A percentile compares a stretch with the other conserved stretches of the same genome.
Evolutionary conservation across 345 rosid genomes (phyloP).

Genomic region (Psidium guajava): DNA sequence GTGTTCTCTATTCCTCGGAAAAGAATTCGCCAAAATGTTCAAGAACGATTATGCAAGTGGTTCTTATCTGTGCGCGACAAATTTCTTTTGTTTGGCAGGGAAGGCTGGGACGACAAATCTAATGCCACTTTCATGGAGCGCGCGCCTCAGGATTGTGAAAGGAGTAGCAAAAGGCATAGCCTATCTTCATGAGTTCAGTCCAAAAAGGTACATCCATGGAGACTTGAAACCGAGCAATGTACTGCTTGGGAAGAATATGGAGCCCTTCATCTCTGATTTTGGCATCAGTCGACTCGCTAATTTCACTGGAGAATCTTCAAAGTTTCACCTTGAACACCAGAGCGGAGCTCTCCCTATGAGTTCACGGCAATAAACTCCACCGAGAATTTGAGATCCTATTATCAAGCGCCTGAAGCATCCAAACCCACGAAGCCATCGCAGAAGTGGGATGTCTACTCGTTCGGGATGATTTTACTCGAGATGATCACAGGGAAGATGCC

Average conservation of each 20-base stretch:
- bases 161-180: constrained; percentile 73
- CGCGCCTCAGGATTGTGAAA: constrained; percentile 51
- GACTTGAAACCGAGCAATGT: constrained; percentile 68
- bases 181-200: constrained; percentile 68
- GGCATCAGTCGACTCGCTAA: constrained; percentile 63
- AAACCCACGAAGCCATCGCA: constrained; percentile 71
- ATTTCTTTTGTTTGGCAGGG: constrained; percentile 22
- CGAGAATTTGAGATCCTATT: constrained; percentile 26
- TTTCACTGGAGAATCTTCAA: constrained; percentile 29
- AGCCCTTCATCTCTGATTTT: constrained; percentile 68
- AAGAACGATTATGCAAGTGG: not conserved
- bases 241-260: constrained; percentile 65
- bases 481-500: constrained; percentile 67
- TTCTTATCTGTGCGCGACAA: not conserved
- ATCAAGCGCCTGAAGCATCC: constrained; percentile 74
- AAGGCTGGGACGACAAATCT: constrained; percentile 44
- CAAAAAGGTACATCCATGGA: constrained; percentile 77
- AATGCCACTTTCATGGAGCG: constrained; percentile 55
- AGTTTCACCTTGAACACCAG: constrained; percentile 28
- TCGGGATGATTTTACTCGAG: constrained; percentile 74
- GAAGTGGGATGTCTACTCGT: constrained; percentile 94
- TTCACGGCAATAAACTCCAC: constrained; percentile 18
- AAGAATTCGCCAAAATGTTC: not conserved
- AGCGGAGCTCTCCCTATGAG: constrained; percentile 42
- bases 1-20: not conserved